These are phyloP conservation scores for Colletotrichum karsti DNA, from an alignment of 2,329 filamentous ascomycete species.

Conservation along the genomic window DNA sequence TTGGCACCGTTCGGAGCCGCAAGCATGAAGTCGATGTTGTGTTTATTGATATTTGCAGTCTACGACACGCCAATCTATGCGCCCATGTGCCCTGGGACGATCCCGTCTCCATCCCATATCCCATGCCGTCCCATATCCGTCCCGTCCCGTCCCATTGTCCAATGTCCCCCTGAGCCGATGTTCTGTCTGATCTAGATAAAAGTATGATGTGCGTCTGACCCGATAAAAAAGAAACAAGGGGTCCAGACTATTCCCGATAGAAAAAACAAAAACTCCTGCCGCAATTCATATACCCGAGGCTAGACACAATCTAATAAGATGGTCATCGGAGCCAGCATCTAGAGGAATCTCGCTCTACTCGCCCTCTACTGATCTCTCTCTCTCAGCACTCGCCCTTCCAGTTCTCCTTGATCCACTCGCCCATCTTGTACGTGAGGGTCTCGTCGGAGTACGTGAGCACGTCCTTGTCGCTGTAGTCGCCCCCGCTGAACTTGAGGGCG, in stretches of 20 bases:
- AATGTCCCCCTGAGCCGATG: not conserved
- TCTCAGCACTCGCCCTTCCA: constrained; percentile 60
- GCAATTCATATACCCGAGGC: not conserved
- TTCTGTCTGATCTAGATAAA: not conserved
- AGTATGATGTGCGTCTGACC: not conserved
- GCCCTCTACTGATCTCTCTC: not conserved
- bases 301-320: not conserved
- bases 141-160: not conserved
- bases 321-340: not conserved
- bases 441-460: constrained; percentile 61
- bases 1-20: constrained; percentile 5
- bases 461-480: constrained; percentile 56
- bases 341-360: not conserved
- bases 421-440: constrained; percentile 64
- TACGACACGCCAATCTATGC: not conserved
- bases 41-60: constrained; percentile 6
- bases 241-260: not conserved
- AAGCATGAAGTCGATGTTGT: not conserved
- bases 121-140: not conserved
- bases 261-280: not conserved
- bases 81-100: not conserved
- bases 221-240: not conserved
- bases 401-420: constrained; percentile 66
- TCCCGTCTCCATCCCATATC: not conserved
- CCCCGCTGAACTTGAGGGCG: constrained; percentile 71